Conservation (phyloP, 192 early-diverging fungal species). For the Coemansia sp. region DNA sequence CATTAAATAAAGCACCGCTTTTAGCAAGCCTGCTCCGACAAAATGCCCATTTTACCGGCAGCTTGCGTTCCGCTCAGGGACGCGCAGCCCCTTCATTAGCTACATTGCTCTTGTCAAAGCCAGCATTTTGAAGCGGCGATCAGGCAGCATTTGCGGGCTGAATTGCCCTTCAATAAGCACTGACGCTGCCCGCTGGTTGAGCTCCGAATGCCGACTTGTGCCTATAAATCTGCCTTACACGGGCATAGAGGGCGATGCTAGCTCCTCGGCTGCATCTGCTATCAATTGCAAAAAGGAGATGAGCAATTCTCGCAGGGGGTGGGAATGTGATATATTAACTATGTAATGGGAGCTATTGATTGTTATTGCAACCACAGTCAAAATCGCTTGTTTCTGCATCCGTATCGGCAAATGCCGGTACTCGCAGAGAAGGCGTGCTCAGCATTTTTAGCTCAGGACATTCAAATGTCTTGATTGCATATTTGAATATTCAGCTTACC, state of each 20-base stretch:
- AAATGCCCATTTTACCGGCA: neutral
- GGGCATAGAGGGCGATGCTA: too few relatives aligned
- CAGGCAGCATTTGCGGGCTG: too few relatives aligned
- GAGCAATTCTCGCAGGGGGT: neutral
- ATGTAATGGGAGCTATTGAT: neutral
- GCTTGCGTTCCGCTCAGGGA: too few relatives aligned
- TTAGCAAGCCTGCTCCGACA: neutral
- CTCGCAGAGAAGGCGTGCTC: neutral
- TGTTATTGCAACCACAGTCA: neutral
- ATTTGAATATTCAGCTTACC: slow-evolving; percentile 2
- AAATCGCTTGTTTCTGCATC: slow-evolving; percentile 3
- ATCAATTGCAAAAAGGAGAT: neutral
- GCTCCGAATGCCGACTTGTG: too few relatives aligned
- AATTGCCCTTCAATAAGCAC: too few relatives aligned
- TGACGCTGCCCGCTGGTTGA: too few relatives aligned
- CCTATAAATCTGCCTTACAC: too few relatives aligned
- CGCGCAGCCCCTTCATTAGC: too few relatives aligned
- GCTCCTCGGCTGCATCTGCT: neutral
- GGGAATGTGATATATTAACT: too few relatives aligned
- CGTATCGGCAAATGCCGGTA: slow-evolving; percentile 6
- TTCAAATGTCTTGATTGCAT: neutral
- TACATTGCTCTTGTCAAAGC: too few relatives aligned
- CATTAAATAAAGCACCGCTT: neutral
- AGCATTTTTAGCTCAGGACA: neutral
- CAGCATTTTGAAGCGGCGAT: too few relatives aligned